Evolutionary conservation across 2,329 filamentous ascomycete genomes (phyloP), one percentile per base, ranked within the genome.

Genomic region (Didymella exigua): DNA sequence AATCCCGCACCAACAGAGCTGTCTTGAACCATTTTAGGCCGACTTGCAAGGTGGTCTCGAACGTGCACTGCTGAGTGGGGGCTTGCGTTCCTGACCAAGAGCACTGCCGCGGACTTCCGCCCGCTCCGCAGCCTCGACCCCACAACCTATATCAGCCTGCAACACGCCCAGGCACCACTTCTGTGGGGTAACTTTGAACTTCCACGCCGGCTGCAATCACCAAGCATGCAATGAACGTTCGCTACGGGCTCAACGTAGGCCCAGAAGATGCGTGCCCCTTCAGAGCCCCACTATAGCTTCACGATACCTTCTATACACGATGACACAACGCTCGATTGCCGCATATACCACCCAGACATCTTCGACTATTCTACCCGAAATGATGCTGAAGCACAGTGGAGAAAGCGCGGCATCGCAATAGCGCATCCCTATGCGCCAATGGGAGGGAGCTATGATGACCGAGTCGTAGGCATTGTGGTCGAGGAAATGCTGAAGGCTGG

Each of bases 341-440:
- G 93, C 53, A 77, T 98, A 56, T 96, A 95, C 74, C 88, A 95
- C 65, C 64, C 76, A 31, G 59, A 56, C 36, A 57, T 34, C 27
- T 59, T 68, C 55, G 62, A 68, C 49, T 68, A 54, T 40, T 51
- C 55, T 29, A 27, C 38, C 3, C 30, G 46, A 11, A 47, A 19
- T 49, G n/a, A 27, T 5, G 16, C 3, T 6, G 24, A 11, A 7
- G 14, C 34, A 24, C 29, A 27, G 59, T 78, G 73, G 75, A 68
- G 56, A 41, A 78, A 73, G 54, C 79, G 75, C 56, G 84, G 81
- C 3, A 86, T 86, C 0, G 80, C 96, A 3, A 78, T 98, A 33
- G 93, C 93, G 11, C 95, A 98, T 74, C 93, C 95, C 0, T 98
- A 98, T 71, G 91, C 91, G 29, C 88, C 91, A 0, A 79, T 98